A percentile compares a stretch with the other conserved stretches of the same genome.
Conservation (phyloP, 768 basidiomycete species). For the Amanita exitialis region DNA sequence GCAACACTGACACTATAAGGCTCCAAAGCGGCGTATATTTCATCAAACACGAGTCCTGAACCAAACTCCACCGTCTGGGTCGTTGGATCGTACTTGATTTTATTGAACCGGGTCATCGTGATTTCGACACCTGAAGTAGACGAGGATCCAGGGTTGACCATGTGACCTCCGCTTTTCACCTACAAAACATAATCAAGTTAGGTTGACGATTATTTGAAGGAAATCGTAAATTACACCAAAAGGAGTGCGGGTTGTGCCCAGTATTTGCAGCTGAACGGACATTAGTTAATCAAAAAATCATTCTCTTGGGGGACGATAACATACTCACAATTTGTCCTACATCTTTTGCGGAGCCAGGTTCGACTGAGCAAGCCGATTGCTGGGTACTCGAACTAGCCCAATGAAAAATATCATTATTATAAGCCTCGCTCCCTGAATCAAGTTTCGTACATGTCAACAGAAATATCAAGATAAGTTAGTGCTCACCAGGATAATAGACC, state of each 20-base stretch:
- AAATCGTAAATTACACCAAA: background rate
- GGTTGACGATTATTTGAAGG: too few relatives aligned
- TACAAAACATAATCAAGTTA: conserved; percentile 7
- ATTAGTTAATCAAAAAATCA: background rate
- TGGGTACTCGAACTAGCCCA: conserved; percentile 2
- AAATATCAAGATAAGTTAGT: background rate
- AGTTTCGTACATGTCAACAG: too few relatives aligned
- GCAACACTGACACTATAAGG: conserved; percentile 34
- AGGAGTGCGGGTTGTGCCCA: background rate
- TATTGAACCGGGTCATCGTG: conserved; percentile 27
- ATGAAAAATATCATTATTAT: background rate
- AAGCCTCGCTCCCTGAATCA: background rate
- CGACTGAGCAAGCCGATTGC: conserved; percentile 1
- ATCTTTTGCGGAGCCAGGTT: conserved; percentile 3
- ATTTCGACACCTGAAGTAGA: conserved; percentile 43
- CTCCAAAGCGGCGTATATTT: conserved; percentile 32
- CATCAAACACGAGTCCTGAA: conserved; percentile 37
- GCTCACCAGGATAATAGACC: background rate
- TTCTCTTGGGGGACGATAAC: too few relatives aligned
- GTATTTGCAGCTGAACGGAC: background rate
- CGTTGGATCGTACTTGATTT: conserved; percentile 21
- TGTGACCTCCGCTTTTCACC: conserved; percentile 44
- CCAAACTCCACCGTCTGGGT: conserved; percentile 21
- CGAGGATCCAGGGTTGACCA: conserved; percentile 34
- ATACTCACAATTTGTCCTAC: conserved; percentile 1